Base-by-base conservation (phyloP, 805 yeast genomes). In the Blastobotrys chiropterorum region DNA sequence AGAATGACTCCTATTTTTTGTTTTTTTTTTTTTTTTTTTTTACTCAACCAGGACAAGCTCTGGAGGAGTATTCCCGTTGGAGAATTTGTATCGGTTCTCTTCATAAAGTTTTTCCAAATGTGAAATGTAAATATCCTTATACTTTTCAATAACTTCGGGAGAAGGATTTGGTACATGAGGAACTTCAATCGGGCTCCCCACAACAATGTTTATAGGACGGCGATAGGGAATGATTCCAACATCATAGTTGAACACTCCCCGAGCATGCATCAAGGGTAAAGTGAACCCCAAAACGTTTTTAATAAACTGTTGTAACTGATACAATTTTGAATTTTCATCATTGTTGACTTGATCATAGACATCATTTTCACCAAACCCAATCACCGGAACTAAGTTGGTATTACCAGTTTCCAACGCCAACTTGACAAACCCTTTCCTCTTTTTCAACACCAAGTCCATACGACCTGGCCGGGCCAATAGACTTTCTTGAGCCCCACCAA, bases 401-500 rank as follows among this genome's bases (percentile, higher is more conserved):
- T 90, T 86, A 1, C 92, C 92, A 14, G 83, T 71, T 63, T 83
- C 83, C 54, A 94, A 70, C 0, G 98, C 99, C 31, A 94, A 65
- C 60, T 85, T 88, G 26, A 94, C 82, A 68, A 94, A 94, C 0
- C 99, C 99, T 62, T 83, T 86, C 40, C 99, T 76, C 56, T 81
- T 83, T 41, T 82, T 76, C 42, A 94, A 69, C 0, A 94, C 87
- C 46, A 94, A 70, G 53, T 85, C 85, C 58, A 81, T 77, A 0
- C 68, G 64, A 6, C 81, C 80, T 0, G 85, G 82, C 50, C 74
- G 72, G 3, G 87, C 80, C 22, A 87, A 66, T 38, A 94, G 72
- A 1, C 95, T 82, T 62, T 94, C 99, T 54, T 89, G 86, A 0
- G 98, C 98, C 0, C 99, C 99, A 1, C 99, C 99, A 20, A 94